Base-by-base conservation (phyloP, 164 flowering plant species). In the Nymphaea thermarum region DNA sequence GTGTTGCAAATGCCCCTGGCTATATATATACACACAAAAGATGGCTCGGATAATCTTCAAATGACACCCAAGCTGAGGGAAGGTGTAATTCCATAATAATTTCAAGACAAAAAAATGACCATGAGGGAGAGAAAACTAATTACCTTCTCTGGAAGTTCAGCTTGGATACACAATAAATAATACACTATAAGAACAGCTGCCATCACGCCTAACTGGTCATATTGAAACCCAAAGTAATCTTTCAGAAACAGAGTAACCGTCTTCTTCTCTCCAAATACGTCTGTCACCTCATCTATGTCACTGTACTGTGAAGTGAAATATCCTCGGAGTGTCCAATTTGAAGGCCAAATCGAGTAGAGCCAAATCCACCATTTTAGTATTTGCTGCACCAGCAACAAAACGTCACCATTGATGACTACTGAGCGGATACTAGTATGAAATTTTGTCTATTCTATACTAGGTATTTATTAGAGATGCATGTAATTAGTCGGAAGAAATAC, bases 351-450 rank as follows among this genome's bases (percentile, higher is more conserved):
- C 70, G 64, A 60, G 64, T 68, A 59, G n/a, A 16, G 60, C 70
- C 70, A 68, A 15, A 68, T 43, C 70, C 70, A 68, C 70, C 70
- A 68, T 16, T 8, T 59, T 3, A 64, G 70, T 25, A 68, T 68
- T 60, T 60, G 70, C 70, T 68, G 65, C 62, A 68, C 16, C 8
- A 61, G 42, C 6, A 8, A 61, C 64, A 7, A 4, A 2, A 6
- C 55, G 36, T 25, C n/a, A 25, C 36, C 36, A 25, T 25, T 25
- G 1, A 25, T 25, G n/a, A n/a, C n/a, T n/a, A n/a, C n/a, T n/a
- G 5, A 8, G 16, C 16, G n/a, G n/a, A n/a, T n/a, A n/a, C n/a
- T n/a, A n/a, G n/a, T n/a, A n/a, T n/a, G n/a, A n/a, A n/a, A n/a
- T n/a, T n/a, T n/a, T n/a, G n/a, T n/a, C n/a, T n/a, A n/a, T n/a